These are phyloP conservation scores for Zoysia matrella DNA, from an alignment of 202 grass and related monocot species.

Conservation along the genomic window DNA sequence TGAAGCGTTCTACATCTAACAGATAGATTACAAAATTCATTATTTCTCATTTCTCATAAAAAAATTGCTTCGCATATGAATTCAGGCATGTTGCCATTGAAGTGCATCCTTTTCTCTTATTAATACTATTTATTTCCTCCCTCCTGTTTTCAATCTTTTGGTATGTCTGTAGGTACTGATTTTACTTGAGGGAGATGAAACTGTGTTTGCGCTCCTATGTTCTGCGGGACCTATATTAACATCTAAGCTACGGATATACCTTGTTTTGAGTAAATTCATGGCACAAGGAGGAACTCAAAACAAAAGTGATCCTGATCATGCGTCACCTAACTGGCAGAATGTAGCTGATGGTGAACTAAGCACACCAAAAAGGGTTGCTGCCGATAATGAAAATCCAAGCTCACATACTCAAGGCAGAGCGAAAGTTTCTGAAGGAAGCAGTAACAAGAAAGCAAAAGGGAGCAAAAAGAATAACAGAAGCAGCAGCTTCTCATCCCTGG, in stretches of 20 bases:
- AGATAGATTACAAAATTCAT: neutral
- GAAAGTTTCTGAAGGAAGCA: slow-evolving; percentile 46
- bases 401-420: slow-evolving; percentile 52
- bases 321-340: slow-evolving; percentile 56
- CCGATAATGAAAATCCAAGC: slow-evolving; percentile 48
- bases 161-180: slow-evolving; percentile 39
- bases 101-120: neutral
- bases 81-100: neutral
- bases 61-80: neutral
- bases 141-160: slow-evolving; percentile 8
- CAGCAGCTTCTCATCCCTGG: slow-evolving; percentile 31
- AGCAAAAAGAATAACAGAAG: slow-evolving; percentile 55
- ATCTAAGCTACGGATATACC: slow-evolving; percentile 15
- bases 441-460: slow-evolving; percentile 50
- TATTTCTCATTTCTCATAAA: neutral
- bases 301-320: slow-evolving; percentile 61
- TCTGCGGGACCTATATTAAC: neutral
- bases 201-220: slow-evolving; percentile 5
- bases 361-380: slow-evolving; percentile 41
- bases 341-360: slow-evolving; percentile 57
- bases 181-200: slow-evolving; percentile 25
- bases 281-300: slow-evolving; percentile 83
- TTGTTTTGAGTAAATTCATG: slow-evolving; percentile 57
- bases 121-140: neutral
- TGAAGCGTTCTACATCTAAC: neutral